Evolutionary conservation across 108 stramenopile species (phyloP), one percentile per base, ranked within the genome.

Genomic region (Heterococcus sp.): DNA sequence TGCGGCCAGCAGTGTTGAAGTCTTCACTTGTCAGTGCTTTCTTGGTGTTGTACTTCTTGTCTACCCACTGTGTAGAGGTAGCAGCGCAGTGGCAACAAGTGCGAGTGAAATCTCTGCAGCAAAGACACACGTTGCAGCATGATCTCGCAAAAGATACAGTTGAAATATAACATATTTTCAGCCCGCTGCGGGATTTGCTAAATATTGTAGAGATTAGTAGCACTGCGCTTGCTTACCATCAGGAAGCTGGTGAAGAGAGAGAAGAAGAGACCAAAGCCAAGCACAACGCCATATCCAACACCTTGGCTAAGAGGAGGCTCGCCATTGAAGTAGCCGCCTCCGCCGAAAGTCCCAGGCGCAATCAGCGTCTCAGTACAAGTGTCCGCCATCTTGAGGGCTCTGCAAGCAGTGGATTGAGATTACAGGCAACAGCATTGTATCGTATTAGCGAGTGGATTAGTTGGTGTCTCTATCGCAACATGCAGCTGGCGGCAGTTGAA

Each of bases 221-320:
- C 28, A 21, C 26, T 11, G 0, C 11, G 68, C 26, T 1, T 26
- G n/a, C 68, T 32, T 69, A 21, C 36, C 68, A 35, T 28, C 2
- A 30, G 14, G 11, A 71, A 36, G n/a, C 1, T 92, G 30, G 94
- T 93, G 75, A 95, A 85, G 86, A 93, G 32, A 46, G 88, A 86
- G 90, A 94, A 93, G 82, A 93, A 83, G 2, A 88, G 69, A 31
- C 94, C 94, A 75, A 95, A 93, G 58, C 93, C 92, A 46, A 95
- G 35, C 5, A 95, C 93, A 64, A 93, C 90, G 70, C 74, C 64
- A 67, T 85, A 87, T 29, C 94, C 94, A 11, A 93, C 84, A 30
- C 85, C 74, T 37, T 65, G 40, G 14, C 75, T 30, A 2, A 95
- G 88, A 38, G 93, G 93, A 3, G 91, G 63, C 46, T 79, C 64